Conservation (phyloP, 768 basidiomycete species). For the Leccinum longicurvipes region DNA sequence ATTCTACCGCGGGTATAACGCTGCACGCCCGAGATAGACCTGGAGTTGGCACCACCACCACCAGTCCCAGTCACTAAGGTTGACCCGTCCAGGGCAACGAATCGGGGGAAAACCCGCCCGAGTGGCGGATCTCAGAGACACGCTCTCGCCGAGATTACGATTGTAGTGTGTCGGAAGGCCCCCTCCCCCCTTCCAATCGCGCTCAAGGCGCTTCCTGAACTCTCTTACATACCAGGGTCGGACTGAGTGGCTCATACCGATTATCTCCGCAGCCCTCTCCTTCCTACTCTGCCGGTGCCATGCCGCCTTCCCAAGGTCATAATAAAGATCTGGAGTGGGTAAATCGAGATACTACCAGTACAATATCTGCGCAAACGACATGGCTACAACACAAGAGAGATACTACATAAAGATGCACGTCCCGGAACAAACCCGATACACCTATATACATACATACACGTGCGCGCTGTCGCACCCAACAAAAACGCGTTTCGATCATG, state of each 20-base stretch:
- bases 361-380: neutral
- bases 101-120: neutral
- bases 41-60: constrained; percentile 12
- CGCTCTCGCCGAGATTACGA: neutral
- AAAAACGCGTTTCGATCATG: neutral
- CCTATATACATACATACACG: neutral
- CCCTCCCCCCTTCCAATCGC: neutral
- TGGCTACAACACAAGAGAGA: constrained; percentile 5
- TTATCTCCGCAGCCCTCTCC: constrained; percentile 6
- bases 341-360: constrained; percentile 11
- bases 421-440: neutral
- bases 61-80: neutral
- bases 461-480: neutral
- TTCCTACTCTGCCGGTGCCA: neutral
- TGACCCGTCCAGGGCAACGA: neutral
- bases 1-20: constrained; percentile 2
- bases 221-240: constrained; percentile 5
- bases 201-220: neutral
- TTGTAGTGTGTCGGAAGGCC: neutral
- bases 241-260: neutral
- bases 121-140: neutral
- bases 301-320: neutral
- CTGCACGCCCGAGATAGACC: neutral
- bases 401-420: neutral
- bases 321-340: neutral